These are phyloP conservation scores for Moricandia arvensis DNA, from an alignment of 345 rosid genomes.

Conservation along the genomic window DNA sequence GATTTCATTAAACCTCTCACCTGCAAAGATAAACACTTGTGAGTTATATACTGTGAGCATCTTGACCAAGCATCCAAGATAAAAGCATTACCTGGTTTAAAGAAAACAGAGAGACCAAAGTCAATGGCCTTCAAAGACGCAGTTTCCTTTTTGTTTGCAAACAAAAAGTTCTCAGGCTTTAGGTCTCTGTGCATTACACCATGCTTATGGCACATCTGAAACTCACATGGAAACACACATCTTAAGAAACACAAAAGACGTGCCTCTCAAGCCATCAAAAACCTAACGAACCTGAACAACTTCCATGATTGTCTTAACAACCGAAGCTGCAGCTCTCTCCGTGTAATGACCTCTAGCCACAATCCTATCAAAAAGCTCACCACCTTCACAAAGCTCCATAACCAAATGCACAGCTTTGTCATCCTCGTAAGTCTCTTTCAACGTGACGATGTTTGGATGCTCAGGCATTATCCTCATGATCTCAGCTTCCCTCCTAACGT, in stretches of 20 bases:
- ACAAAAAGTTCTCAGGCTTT: conserved; percentile 92
- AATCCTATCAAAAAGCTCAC: conserved; percentile 2
- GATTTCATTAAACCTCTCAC: conserved; percentile 81
- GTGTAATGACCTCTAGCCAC: conserved; percentile 4
- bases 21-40: conserved; percentile 41
- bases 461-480: neutral
- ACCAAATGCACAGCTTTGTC: conserved; percentile 3
- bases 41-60: neutral
- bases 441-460: conserved; percentile 1
- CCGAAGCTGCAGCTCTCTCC: conserved; percentile 1
- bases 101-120: conserved; percentile 93
- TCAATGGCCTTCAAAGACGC: conserved; percentile 85
- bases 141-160: conserved; percentile 83
- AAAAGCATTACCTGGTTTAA: conserved; percentile 71
- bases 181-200: conserved; percentile 95
- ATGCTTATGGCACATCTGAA: conserved; percentile 80
- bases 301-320: conserved; percentile 5
- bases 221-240: neutral
- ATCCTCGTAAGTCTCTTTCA: conserved; percentile 1
- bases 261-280: neutral
- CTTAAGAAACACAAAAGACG: neutral
- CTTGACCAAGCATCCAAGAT: neutral
- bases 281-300: neutral
- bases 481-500: neutral
- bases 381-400: conserved; percentile 3